These are phyloP conservation scores for Rhytidhysteron rufulum DNA, from an alignment of 2,329 filamentous ascomycete species.

Conservation along the genomic window DNA sequence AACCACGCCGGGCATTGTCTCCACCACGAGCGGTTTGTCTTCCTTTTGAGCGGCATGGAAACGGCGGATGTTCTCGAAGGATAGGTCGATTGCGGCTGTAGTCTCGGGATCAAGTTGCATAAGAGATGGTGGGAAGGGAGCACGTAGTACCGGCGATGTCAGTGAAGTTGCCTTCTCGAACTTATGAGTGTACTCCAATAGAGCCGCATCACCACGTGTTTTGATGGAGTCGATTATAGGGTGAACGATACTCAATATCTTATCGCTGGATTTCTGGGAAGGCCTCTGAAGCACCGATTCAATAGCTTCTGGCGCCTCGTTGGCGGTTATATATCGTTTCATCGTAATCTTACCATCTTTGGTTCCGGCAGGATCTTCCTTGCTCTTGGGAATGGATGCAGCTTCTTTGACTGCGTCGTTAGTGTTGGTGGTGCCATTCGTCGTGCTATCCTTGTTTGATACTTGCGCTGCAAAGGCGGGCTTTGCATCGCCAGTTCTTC, in stretches of 20 bases:
- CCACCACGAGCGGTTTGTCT: constrained; percentile 74
- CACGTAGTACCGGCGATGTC: constrained; percentile 81
- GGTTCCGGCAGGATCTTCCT: constrained; percentile 48
- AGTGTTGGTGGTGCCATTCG: constrained; percentile 19
- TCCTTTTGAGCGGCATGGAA: constrained; percentile 93
- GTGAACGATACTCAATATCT: constrained; percentile 83
- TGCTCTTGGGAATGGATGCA: constrained; percentile 50
- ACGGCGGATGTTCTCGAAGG: constrained; percentile 88
- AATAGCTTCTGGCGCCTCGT: constrained; percentile 62
- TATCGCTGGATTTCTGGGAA: constrained; percentile 90
- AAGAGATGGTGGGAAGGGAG: constrained; percentile 78
- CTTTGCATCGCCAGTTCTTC: constrained; percentile 90
- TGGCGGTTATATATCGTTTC: constrained; percentile 69
- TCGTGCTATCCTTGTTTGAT: constrained; percentile 14
- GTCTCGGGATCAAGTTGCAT: constrained; percentile 86
- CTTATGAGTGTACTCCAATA: constrained; percentile 93
- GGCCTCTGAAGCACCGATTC: constrained; percentile 76
- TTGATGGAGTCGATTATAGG: constrained; percentile 90
- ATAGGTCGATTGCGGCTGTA: constrained; percentile 86
- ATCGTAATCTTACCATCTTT: constrained; percentile 68
- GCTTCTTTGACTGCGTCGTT: constrained; percentile 48
- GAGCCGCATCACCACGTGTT: constrained; percentile 76
- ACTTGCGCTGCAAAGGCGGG: constrained; percentile 85
- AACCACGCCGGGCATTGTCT: constrained; percentile 96
- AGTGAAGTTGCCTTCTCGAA: constrained; percentile 95